Evolutionary conservation across 495 filamentous ascomycete species (phyloP).

Genomic region (Aspergillus sclerotioniger): DNA sequence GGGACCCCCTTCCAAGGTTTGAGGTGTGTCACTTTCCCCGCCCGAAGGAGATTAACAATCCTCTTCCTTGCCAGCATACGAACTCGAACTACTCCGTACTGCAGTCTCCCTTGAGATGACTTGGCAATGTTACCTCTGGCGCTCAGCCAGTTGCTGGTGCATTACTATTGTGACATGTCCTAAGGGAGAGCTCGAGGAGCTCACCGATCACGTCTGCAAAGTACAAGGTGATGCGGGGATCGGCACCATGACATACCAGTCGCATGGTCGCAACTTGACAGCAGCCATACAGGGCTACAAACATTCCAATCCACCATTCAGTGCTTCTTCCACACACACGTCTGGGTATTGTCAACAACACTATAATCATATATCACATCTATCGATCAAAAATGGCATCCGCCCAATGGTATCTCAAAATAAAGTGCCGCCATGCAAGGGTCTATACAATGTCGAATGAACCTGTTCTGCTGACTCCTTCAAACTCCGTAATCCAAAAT

Average conservation of each 20-base stretch:
- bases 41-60: too few relatives aligned
- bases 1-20: not conserved
- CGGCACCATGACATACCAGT: not conserved
- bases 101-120: too few relatives aligned
- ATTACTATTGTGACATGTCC: not conserved
- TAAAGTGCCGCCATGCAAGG: not conserved
- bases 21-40: not conserved
- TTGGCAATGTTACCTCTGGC: too few relatives aligned
- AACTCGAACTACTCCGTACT: too few relatives aligned
- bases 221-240: not conserved
- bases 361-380: not conserved
- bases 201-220: not conserved
- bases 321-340: not conserved
- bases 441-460: not conserved
- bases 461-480: not conserved
- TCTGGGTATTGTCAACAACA: not conserved
- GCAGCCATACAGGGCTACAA: not conserved
- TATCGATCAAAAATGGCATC: not conserved
- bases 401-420: not conserved
- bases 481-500: conserved; percentile 1
- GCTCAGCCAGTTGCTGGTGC: too few relatives aligned
- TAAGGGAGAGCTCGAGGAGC: not conserved
- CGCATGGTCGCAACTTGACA: not conserved
- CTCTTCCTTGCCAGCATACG: too few relatives aligned
- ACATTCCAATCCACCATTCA: not conserved